Evolutionary conservation across 73 alveolate species (phyloP).

Genomic region (Symbiodinium pilosum): DNA sequence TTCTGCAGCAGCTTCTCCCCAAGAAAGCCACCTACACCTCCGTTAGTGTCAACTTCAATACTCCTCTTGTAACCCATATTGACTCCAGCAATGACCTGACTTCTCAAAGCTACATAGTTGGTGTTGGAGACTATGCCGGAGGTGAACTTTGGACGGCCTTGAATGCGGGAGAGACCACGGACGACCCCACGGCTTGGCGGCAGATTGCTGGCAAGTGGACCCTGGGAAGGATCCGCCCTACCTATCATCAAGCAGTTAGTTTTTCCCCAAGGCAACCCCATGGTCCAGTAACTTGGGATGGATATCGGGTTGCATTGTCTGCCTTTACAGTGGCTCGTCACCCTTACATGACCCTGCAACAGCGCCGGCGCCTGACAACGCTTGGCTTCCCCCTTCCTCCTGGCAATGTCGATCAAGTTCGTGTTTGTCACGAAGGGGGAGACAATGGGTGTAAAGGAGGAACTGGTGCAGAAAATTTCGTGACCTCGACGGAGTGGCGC

Average conservation of each 20-base stretch:
- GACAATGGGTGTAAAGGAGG: neutral
- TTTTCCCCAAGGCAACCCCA: neutral
- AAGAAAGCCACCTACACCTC: neutral
- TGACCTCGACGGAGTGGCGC: neutral
- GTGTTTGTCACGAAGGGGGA: neutral
- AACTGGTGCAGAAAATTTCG: neutral
- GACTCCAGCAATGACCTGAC: neutral
- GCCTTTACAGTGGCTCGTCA: neutral
- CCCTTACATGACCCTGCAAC: neutral
- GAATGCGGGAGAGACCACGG: too few relatives aligned
- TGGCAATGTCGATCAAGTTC: neutral
- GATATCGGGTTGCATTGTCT: neutral
- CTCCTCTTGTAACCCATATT: neutral
- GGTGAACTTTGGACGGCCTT: neutral
- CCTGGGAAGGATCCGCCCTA: neutral
- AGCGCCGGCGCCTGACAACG: neutral
- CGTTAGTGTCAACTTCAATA: neutral
- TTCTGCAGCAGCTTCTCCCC: neutral
- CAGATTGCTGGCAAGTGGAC: neutral
- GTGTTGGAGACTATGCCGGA: neutral
- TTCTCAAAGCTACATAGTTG: neutral
- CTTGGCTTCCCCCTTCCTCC: neutral
- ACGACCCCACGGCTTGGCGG: too few relatives aligned
- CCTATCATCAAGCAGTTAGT: neutral
- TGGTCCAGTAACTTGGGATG: neutral